Percentiles rank a stretch among this genome's conserved stretches.
These are phyloP conservation scores for Globisporangium alternatum DNA, from an alignment of 352 stramenopile species.

Conservation along the genomic window DNA sequence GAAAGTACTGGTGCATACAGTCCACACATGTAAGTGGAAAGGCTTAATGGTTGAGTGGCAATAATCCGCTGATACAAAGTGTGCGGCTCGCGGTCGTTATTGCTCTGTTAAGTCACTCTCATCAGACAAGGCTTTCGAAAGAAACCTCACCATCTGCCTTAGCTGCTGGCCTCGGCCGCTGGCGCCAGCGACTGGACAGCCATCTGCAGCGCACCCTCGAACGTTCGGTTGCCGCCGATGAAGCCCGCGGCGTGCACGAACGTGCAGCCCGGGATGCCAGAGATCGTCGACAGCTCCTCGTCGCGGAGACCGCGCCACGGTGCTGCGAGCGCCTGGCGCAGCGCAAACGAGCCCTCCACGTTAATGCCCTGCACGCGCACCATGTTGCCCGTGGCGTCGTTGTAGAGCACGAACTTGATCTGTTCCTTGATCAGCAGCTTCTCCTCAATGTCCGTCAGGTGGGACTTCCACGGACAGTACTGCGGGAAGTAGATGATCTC, in stretches of 20 bases:
- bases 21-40: no score
- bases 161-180: not conserved
- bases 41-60: no score
- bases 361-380: constrained; percentile 97
- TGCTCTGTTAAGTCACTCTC: no score
- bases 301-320: constrained; percentile 95
- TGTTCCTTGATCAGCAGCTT: constrained; percentile 81
- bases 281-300: constrained; percentile 83
- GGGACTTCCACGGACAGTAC: constrained; percentile 95
- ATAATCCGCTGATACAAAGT: no score
- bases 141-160: not conserved
- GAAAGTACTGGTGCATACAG: no score
- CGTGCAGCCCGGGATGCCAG: constrained; percentile 92
- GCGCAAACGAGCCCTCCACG: constrained; percentile 91
- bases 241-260: constrained; percentile 99
- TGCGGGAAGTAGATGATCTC: constrained; percentile 92
- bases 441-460: constrained; percentile 96
- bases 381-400: constrained; percentile 90
- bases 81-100: no score
- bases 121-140: not conserved
- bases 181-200: constrained; percentile 61
- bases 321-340: constrained; percentile 88
- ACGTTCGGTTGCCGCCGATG: constrained; percentile 97
- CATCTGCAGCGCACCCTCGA: constrained; percentile 95
- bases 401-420: constrained; percentile 98